These are phyloP conservation scores for Phytophthora quininea DNA, from an alignment of 352 stramenopile genomes.

Conservation along the genomic window DNA sequence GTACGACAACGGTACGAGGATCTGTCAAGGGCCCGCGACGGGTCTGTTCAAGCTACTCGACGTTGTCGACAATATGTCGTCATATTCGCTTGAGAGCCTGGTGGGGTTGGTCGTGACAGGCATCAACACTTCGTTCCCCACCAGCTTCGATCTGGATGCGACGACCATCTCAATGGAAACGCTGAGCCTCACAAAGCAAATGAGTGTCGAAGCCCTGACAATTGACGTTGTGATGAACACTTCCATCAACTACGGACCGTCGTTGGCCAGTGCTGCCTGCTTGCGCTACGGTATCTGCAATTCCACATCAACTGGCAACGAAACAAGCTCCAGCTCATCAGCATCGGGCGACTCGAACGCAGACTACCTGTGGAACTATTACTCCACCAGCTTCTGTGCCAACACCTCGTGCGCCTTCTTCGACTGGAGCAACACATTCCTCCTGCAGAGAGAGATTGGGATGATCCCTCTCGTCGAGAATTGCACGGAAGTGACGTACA, in stretches of 20 bases:
- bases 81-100: slow-evolving; percentile 22
- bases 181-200: slow-evolving; percentile 29
- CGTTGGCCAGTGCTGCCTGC: slow-evolving; percentile 18
- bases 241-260: slow-evolving; percentile 27
- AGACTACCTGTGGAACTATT: slow-evolving; percentile 33
- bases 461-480: slow-evolving; percentile 37
- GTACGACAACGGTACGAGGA: slow-evolving; percentile 35
- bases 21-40: slow-evolving; percentile 43
- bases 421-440: slow-evolving; percentile 35
- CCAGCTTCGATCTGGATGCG: slow-evolving; percentile 28
- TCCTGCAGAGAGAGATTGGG: slow-evolving; percentile 43
- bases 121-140: slow-evolving; percentile 40
- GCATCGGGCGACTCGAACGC: slow-evolving; percentile 6
- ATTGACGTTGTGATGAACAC: slow-evolving; percentile 35
- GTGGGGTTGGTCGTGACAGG: slow-evolving; percentile 25
- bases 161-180: slow-evolving; percentile 34
- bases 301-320: slow-evolving; percentile 5
- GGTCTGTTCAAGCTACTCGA: slow-evolving; percentile 42
- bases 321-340: background rate
- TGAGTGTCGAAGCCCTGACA: slow-evolving; percentile 30
- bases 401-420: slow-evolving; percentile 43
- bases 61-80: slow-evolving; percentile 19
- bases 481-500: slow-evolving; percentile 44
- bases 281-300: slow-evolving; percentile 10
- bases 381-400: slow-evolving; percentile 38